These are phyloP conservation scores for Hypholoma fasciculare DNA, from an alignment of 768 basidiomycete species.

Conservation along the genomic window DNA sequence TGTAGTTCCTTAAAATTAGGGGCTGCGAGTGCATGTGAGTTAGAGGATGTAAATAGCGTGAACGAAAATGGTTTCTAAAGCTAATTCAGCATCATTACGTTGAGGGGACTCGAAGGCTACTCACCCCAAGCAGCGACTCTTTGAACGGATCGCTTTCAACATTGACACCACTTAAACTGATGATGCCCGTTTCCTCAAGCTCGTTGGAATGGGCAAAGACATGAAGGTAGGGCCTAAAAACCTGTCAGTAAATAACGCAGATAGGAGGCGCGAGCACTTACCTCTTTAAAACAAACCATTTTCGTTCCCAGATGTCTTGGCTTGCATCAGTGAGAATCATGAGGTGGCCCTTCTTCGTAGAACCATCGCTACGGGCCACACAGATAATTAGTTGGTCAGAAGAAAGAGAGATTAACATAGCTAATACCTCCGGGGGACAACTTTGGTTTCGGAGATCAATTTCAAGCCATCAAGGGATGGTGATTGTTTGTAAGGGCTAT, in stretches of 20 bases:
- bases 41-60: conserved; percentile 88
- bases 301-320: conserved; percentile 76
- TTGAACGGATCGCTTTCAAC: conserved; percentile 87
- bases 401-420: background rate
- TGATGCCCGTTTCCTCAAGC: conserved; percentile 77
- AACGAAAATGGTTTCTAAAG: conserved; percentile 80
- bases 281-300: conserved; percentile 90
- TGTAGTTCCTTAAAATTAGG: conserved; percentile 80
- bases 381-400: conserved; percentile 1
- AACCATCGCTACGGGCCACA: conserved; percentile 57
- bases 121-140: conserved; percentile 82
- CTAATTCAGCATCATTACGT: background rate
- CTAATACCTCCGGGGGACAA: conserved; percentile 70
- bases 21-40: conserved; percentile 88
- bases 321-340: conserved; percentile 80
- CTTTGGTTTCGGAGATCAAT: conserved; percentile 70
- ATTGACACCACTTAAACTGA: conserved; percentile 83
- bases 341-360: conserved; percentile 84
- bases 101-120: conserved; percentile 25
- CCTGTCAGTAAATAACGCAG: conserved; percentile 1
- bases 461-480: conserved; percentile 55
- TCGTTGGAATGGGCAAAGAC: conserved; percentile 86
- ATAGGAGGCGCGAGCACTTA: conserved; percentile 26
- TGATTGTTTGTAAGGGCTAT: conserved; percentile 29
- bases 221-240: conserved; percentile 83